Evolutionary conservation across 2,329 filamentous ascomycete species (phyloP).

Genomic region (Fonsecaea pedrosoi): DNA sequence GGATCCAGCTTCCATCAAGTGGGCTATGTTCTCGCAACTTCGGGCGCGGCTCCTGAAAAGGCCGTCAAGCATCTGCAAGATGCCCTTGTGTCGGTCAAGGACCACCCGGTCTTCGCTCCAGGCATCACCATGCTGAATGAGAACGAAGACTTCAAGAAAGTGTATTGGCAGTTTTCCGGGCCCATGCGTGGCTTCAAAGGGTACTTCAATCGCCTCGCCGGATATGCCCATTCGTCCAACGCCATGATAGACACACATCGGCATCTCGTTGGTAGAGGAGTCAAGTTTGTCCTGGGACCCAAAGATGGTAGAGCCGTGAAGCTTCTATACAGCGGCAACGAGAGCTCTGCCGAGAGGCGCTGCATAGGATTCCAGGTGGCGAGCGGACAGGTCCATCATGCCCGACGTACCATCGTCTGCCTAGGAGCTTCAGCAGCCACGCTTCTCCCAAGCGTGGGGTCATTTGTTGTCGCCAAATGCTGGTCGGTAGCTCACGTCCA

Average conservation of each 20-base stretch:
- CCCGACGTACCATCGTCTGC: constrained; percentile 57
- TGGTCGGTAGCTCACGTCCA: constrained; percentile 68
- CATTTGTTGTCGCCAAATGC: constrained; percentile 61
- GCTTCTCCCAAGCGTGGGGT: constrained; percentile 58
- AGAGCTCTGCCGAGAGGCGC: constrained; percentile 49
- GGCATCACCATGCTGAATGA: constrained; percentile 49
- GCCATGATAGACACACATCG: constrained; percentile 58
- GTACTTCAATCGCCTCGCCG: constrained; percentile 64
- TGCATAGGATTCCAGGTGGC: constrained; percentile 49
- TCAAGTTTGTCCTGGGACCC: constrained; percentile 54
- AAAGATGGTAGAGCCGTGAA: constrained; percentile 47
- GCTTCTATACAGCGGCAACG: constrained; percentile 49
- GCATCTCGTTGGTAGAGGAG: constrained; percentile 59
- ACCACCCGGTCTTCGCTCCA: constrained; percentile 45
- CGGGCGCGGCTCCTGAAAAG: constrained; percentile 44
- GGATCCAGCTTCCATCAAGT: constrained; percentile 54
- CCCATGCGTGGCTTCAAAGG: constrained; percentile 62
- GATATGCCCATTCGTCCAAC: constrained; percentile 62
- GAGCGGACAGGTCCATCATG: constrained; percentile 42
- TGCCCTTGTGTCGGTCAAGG: constrained; percentile 49
- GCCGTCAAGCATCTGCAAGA: constrained; percentile 33
- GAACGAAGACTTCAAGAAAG: constrained; percentile 53
- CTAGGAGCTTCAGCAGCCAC: constrained; percentile 58
- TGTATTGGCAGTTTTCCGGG: constrained; percentile 57
- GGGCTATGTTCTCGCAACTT: constrained; percentile 53